Base-by-base conservation (phyloP, 495 filamentous ascomycete species). In the Schizothecium vesticola region DNA sequence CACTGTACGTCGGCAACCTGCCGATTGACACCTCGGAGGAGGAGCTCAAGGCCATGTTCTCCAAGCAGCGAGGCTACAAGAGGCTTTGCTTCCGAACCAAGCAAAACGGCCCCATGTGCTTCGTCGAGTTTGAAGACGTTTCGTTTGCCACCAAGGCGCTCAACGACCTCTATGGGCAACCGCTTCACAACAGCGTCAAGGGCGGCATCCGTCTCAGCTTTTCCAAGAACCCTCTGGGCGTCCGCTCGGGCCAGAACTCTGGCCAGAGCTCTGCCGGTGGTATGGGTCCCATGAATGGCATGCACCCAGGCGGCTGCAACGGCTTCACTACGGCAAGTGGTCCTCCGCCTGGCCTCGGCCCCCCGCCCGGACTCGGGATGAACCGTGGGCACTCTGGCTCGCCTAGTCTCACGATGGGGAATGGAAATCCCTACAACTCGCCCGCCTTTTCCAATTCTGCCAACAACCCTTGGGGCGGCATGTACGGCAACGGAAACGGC, bases 61-160 rank as follows among this genome's bases (percentile, higher is more conserved):
- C 90, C 57, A 95, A 94, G 77, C 92, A 96, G 72, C 91, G 94
- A 36, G 95, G 95, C 19, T 99, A 98, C 78, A 99, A 96, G 81
- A 86, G 95, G 51, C 88, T 99, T 5, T 97, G 93, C 74, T 97
- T 97, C 81, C 87, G 96, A n/a, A 97, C 94, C 63, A 99, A 99
- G 80, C 91, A 94, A 70, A 97, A 98, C 73, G 96, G 96, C 0
- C 95, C 96, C 13, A 98, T 98, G 96, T 98, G 95, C 74, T 98
- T 98, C 73, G 95, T 99, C 56, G 96, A 99, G 77, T 99, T 98
- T 75, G 95, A 98, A 72, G 94, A 99, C 75, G 87, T 97, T 56
- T 90, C 90, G 24, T 95, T 93, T 75, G 95, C 95, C 9, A 97
- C 95, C 66, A 96, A 96, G 76, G 90, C 94, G 0, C 84, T 98